These are phyloP conservation scores for Trichoderma cornu-damae DNA, from an alignment of 2,329 filamentous ascomycete genomes.

Conservation along the genomic window DNA sequence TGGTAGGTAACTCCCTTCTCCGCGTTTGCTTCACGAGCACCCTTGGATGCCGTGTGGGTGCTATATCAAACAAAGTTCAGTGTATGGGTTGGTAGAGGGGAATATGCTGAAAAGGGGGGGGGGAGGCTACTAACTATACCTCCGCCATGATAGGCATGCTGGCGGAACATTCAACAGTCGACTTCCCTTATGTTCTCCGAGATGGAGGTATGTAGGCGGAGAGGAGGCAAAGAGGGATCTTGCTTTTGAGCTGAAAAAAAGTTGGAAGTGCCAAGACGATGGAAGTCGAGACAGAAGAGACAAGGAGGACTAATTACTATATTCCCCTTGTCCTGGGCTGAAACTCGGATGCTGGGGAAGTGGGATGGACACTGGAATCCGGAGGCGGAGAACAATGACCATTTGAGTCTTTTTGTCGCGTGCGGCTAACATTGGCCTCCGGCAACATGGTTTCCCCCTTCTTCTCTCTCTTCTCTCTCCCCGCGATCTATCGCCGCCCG, in stretches of 20 bases:
- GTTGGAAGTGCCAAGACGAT: conserved; percentile 6
- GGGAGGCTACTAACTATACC: conserved; percentile 12
- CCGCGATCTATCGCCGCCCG: neutral
- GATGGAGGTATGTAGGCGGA: neutral
- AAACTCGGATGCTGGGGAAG: conserved; percentile 14
- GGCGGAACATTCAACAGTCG: conserved; percentile 1
- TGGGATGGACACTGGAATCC: conserved; percentile 13
- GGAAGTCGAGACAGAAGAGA: conserved; percentile 17
- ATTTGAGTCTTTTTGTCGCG: conserved; percentile 16
- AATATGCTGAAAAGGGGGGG: neutral
- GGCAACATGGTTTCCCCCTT: neutral
- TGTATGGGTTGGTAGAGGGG: neutral
- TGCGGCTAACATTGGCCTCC: conserved; percentile 10
- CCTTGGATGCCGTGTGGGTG: conserved; percentile 20
- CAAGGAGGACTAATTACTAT: conserved; percentile 15
- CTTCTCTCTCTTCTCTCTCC: neutral
- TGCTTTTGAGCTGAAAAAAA: neutral
- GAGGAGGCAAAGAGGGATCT: conserved; percentile 3
- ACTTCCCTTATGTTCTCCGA: conserved; percentile 1
- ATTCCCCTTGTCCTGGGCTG: conserved; percentile 1
- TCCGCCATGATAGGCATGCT: conserved; percentile 8
- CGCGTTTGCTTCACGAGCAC: conserved; percentile 20
- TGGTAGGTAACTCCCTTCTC: conserved; percentile 26
- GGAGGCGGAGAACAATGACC: conserved; percentile 20
- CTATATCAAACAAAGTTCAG: conserved; percentile 13